Base-by-base conservation (phyloP, 805 yeast species). In the Pichia manshurica region DNA sequence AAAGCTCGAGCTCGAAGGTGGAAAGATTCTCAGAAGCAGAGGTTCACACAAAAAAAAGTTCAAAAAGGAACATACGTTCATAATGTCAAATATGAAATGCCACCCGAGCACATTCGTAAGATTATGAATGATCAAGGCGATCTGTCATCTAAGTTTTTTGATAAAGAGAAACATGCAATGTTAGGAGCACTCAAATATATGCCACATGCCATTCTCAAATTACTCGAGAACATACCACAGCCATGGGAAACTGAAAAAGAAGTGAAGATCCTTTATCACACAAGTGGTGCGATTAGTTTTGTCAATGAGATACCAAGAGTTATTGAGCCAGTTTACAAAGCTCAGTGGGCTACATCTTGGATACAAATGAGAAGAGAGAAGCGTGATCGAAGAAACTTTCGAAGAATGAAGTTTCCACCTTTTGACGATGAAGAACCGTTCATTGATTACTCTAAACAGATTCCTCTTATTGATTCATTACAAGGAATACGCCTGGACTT, bases 361-460 rank as follows among this genome's bases (percentile, higher is more conserved):
- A 68, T 78, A 13, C 81, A 82, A 67, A 93, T 93, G 99, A 78
- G 97, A 58, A 74, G 91, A 42, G 98, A 93, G 61, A 93, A 93
- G 63, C 77, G 95, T 49, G 98, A 90, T 61, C 75, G 98, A 56
- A 71, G 80, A 31, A 95, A 87, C 61, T 91, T 93, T 67, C 85
- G 87, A 59, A 77, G 99, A 55, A 82, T 93, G 87, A 75, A 88
- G 48, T 86, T 93, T 56, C 99, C 99, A 1, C 90, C 95, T 0
- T 89, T 91, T 67, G 99, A 93, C 64, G 99, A 93, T 61, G 99
- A 93, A 64, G 98, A 91, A 63, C 96, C 96, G 0, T 95, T 96
- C 1, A 60, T 90, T 29, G 78, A 82, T 48, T 93, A 87, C 81
- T 58, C 80, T n/a, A 95, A 88, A 47, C 84, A 85, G 57, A 69